A percentile compares a stretch with the other conserved stretches of the same genome.
Evolutionary conservation across 2,329 filamentous ascomycete genomes (phyloP).

Genomic region (Chaetothyriales sp.): DNA sequence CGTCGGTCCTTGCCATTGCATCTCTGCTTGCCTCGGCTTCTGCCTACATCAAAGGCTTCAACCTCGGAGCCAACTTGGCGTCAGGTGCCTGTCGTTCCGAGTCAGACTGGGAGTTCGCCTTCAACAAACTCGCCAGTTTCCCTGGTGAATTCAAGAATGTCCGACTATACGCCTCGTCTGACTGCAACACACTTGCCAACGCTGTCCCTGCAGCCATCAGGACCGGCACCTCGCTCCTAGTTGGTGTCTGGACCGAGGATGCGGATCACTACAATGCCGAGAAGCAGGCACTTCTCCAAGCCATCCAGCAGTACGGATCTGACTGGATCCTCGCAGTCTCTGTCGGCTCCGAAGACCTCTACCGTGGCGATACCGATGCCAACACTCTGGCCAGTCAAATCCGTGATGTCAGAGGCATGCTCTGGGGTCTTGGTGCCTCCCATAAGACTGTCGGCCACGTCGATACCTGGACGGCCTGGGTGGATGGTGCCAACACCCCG

Average conservation of each 20-base stretch:
- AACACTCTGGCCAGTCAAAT: conserved; percentile 31
- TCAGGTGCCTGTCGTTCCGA: conserved; percentile 19
- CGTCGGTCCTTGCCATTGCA: conserved; percentile 9
- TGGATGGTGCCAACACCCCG: conserved; percentile 42
- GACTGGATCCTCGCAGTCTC: conserved; percentile 49
- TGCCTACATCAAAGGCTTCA: conserved; percentile 21
- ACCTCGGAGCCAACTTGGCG: conserved; percentile 18
- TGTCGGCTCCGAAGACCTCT: conserved; percentile 53
- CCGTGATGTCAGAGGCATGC: conserved; percentile 38
- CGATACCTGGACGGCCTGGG: conserved; percentile 53
- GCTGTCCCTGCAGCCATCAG: conserved; percentile 44
- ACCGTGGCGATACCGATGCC: conserved; percentile 36
- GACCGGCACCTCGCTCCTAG: conserved; percentile 46
- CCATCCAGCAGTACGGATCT: conserved; percentile 39
- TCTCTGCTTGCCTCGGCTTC: conserved; percentile 6
- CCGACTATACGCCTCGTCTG: conserved; percentile 21
- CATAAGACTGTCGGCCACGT: conserved; percentile 47
- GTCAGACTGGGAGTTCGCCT: conserved; percentile 19
- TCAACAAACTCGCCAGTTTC: conserved; percentile 17
- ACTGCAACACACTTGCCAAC: conserved; percentile 35
- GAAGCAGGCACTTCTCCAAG: conserved; percentile 44
- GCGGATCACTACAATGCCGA: conserved; percentile 41
- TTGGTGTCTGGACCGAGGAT: conserved; percentile 45
- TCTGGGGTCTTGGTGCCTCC: conserved; percentile 30
- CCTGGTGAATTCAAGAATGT: conserved; percentile 19